phyloP scores from a whole-genome alignment of 306 rosid genomes.

The Chamaecrista fasciculata region DNA sequence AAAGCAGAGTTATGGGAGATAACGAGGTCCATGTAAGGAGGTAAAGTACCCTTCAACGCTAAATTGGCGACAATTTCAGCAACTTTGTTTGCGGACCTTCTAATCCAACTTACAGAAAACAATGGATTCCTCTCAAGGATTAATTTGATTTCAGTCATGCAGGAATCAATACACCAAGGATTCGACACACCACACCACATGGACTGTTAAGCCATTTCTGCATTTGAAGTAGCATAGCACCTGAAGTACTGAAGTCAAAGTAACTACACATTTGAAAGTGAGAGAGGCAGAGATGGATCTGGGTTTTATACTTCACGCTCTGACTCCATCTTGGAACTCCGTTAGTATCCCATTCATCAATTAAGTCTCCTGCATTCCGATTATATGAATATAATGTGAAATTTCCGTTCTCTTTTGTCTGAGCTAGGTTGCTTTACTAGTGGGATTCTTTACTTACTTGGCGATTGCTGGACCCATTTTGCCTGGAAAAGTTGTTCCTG shows the following conservation, averaged over 20 bases:
- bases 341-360: slow-evolving; percentile 36
- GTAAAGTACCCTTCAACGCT: too few relatives aligned
- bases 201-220: too few relatives aligned
- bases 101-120: too few relatives aligned
- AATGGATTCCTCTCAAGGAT: too few relatives aligned
- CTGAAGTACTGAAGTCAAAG: not conserved
- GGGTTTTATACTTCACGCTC: slow-evolving; percentile 39
- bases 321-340: slow-evolving; percentile 50
- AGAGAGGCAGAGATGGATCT: slow-evolving; percentile 44
- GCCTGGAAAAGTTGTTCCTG: slow-evolving; percentile 77
- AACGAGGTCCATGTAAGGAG: too few relatives aligned
- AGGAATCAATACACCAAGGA: too few relatives aligned
- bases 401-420: not conserved
- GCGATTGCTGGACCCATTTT: slow-evolving; percentile 68
- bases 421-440: slow-evolving; percentile 58
- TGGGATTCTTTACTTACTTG: slow-evolving; percentile 65
- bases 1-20: too few relatives aligned
- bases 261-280: not conserved
- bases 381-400: not conserved
- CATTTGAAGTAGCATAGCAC: not conserved
- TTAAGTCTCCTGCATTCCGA: not conserved
- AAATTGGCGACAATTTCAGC: too few relatives aligned
- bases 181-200: too few relatives aligned
- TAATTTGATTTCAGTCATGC: too few relatives aligned
- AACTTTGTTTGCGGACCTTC: too few relatives aligned